A percentile compares a stretch with the other conserved stretches of the same genome.
Evolutionary conservation across 306 rosid species (phyloP).

Genomic region (Cucumis hystrix): DNA sequence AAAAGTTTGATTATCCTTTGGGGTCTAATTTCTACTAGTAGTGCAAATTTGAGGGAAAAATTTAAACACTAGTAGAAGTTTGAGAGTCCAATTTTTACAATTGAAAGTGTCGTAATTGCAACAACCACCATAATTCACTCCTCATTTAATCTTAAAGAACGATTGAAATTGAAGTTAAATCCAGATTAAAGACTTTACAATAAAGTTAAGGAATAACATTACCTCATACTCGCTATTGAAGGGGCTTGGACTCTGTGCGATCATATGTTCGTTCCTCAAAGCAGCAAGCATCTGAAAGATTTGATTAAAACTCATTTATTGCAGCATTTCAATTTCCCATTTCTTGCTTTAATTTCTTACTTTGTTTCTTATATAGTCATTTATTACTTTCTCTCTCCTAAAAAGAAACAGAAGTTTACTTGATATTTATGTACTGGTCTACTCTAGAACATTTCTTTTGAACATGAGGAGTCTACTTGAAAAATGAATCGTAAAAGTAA

Average conservation of each 20-base stretch:
- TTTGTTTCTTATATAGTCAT: neutral
- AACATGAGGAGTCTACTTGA: neutral
- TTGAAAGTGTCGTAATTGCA: too few relatives aligned
- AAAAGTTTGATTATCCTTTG: too few relatives aligned
- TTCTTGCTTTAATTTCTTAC: neutral
- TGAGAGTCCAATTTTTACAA: too few relatives aligned
- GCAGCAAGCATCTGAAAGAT: constrained; percentile 82
- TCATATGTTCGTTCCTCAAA: constrained; percentile 51
- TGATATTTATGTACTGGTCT: neutral
- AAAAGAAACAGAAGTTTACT: neutral
- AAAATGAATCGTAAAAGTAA: neutral
- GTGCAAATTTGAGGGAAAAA: too few relatives aligned
- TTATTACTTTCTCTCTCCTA: neutral
- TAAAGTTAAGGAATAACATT: constrained; percentile 5
- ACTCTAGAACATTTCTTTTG: neutral
- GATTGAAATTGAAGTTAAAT: neutral
- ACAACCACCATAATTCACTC: neutral
- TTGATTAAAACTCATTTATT: constrained; percentile 6
- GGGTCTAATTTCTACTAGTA: too few relatives aligned
- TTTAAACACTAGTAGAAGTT: too few relatives aligned
- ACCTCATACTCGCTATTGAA: constrained; percentile 93
- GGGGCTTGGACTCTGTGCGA: constrained; percentile 40
- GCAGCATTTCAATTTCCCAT: neutral
- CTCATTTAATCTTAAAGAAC: neutral
- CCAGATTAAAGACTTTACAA: neutral